These are phyloP conservation scores for Boletellus ananas DNA, from an alignment of 768 basidiomycete genomes.

Conservation along the genomic window DNA sequence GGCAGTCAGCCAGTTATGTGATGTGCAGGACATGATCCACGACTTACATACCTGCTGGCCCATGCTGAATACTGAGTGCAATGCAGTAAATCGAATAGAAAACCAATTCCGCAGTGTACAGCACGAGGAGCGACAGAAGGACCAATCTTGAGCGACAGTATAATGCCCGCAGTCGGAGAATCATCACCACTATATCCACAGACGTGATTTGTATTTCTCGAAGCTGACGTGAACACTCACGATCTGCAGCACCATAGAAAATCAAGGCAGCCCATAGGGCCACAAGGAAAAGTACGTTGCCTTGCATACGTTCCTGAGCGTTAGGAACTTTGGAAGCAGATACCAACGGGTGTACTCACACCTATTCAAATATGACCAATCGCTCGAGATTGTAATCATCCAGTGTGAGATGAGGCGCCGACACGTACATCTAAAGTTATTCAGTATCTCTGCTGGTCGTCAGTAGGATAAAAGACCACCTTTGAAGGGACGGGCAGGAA, in stretches of 20 bases:
- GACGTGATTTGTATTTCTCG: neutral
- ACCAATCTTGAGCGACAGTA: neutral
- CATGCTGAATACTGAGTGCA: neutral
- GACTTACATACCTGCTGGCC: neutral
- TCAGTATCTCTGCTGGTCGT: too few relatives aligned
- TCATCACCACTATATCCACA: neutral
- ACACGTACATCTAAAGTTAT: neutral
- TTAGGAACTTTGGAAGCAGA: neutral
- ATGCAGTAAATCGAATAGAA: neutral
- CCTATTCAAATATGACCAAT: neutral
- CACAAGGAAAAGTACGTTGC: neutral
- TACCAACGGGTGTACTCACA: neutral
- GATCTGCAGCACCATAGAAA: constrained; percentile 1
- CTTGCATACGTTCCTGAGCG: neutral
- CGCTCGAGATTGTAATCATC: neutral
- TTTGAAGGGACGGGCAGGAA: neutral
- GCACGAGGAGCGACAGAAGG: neutral
- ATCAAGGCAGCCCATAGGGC: neutral
- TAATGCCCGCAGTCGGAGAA: neutral
- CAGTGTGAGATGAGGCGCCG: neutral
- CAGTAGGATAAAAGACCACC: neutral
- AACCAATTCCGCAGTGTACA: neutral
- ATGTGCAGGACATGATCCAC: neutral
- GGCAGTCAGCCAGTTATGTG: neutral
- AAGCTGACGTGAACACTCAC: neutral